phyloP scores from a whole-genome alignment of 345 rosid species.

The Clausena lansium region DNA sequence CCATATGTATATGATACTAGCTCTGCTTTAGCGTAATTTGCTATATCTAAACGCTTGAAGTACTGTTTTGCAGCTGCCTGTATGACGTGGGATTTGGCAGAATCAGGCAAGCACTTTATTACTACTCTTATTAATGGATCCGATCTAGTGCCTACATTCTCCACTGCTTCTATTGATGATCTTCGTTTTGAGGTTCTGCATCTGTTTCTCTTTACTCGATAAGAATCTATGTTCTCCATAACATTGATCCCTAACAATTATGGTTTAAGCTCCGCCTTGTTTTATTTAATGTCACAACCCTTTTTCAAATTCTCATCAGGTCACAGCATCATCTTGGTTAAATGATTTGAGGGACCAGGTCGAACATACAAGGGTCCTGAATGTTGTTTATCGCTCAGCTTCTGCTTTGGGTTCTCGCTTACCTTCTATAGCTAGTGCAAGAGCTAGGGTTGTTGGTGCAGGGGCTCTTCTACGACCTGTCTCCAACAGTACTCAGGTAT shows the following conservation, averaged over 20 bases:
- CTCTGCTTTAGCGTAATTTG: neutral
- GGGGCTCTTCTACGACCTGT: conserved; percentile 90
- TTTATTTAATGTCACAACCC: neutral
- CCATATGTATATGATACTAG: neutral
- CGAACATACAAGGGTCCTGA: conserved; percentile 78
- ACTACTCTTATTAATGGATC: conserved; percentile 85
- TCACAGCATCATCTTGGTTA: conserved; percentile 93
- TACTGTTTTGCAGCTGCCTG: conserved; percentile 77
- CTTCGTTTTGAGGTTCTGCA: conserved; percentile 82
- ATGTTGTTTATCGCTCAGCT: conserved; percentile 89
- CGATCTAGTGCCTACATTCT: conserved; percentile 94
- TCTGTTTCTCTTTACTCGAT: conserved; percentile 5
- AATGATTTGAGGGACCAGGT: conserved; percentile 95
- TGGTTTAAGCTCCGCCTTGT: neutral
- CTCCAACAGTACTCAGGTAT: conserved; percentile 87
- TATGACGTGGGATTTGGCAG: conserved; percentile 99
- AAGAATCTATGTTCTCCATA: neutral
- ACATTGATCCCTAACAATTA: neutral
- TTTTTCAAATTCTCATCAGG: conserved; percentile 42
- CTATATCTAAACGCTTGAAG: conserved; percentile 23
- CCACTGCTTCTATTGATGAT: conserved; percentile 86
- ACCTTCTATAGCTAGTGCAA: conserved; percentile 91
- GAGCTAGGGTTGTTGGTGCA: conserved; percentile 94
- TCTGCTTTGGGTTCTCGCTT: conserved; percentile 90
- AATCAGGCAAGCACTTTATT: conserved; percentile 90